Conservation (phyloP, 2,329 filamentous ascomycete genomes). For the Trichoderma aggressivum region DNA sequence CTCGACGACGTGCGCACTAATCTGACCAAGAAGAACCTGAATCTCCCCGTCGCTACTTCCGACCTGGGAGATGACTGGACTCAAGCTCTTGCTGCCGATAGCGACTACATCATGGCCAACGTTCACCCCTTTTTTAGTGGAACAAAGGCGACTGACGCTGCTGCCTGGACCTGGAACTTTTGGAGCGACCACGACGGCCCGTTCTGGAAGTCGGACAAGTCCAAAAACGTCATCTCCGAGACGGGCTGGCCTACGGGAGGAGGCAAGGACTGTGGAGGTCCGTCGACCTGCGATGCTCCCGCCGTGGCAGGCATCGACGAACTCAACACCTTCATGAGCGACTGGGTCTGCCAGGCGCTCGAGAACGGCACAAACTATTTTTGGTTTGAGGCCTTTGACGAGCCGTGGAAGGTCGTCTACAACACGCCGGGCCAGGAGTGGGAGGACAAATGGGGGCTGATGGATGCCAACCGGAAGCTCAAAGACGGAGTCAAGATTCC, state of each 20-base stretch:
- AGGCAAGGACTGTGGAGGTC: conserved; percentile 69
- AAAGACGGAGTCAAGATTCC: conserved; percentile 84
- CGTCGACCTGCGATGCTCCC: conserved; percentile 57
- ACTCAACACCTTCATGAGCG: conserved; percentile 81
- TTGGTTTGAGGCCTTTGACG: conserved; percentile 96
- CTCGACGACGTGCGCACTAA: conserved; percentile 69
- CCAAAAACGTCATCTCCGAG: conserved; percentile 79
- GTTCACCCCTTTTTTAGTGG: conserved; percentile 96
- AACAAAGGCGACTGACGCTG: conserved; percentile 62
- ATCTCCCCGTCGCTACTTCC: conserved; percentile 77
- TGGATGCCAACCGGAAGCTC: conserved; percentile 80
- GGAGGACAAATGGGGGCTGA: conserved; percentile 94
- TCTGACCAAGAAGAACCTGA: conserved; percentile 61
- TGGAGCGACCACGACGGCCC: conserved; percentile 68
- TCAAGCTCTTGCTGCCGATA: conserved; percentile 60
- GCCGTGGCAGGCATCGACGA: conserved; percentile 75
- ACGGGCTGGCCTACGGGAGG: conserved; percentile 87
- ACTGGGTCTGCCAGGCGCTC: conserved; percentile 79
- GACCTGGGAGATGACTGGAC: conserved; percentile 91
- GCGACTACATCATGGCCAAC: conserved; percentile 93
- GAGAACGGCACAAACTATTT: conserved; percentile 87
- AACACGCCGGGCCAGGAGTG: conserved; percentile 68
- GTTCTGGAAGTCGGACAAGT: conserved; percentile 59
- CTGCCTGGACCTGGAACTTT: conserved; percentile 78
- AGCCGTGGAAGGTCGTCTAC: conserved; percentile 85